Evolutionary conservation across 805 yeast species (phyloP).

Genomic region (Metschnikowia gelsemii): DNA sequence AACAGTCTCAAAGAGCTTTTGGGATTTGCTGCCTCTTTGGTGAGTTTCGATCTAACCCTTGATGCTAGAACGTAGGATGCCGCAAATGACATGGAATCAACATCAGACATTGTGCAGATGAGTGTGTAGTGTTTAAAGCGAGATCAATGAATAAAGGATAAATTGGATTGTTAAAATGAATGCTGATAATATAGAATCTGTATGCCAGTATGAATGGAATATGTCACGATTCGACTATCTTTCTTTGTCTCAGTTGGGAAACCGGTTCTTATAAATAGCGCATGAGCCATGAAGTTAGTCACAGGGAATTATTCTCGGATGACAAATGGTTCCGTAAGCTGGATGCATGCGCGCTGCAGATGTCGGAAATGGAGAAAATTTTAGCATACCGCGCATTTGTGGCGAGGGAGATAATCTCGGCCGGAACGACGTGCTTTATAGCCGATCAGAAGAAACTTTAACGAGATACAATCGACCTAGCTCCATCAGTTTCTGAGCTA

Average conservation of each 20-base stretch:
- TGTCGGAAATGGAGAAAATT: conserved; percentile 6
- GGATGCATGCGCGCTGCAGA: conserved; percentile 5
- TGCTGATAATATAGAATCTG: neutral
- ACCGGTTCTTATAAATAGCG: conserved; percentile 1
- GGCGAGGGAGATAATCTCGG: neutral
- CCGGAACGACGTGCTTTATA: conserved; percentile 2
- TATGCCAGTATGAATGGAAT: neutral
- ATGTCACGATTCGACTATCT: too few relatives aligned
- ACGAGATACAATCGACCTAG: too few relatives aligned
- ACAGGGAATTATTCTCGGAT: conserved; percentile 13
- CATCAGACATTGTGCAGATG: conserved; percentile 3
- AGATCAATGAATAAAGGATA: too few relatives aligned
- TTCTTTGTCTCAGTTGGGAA: too few relatives aligned
- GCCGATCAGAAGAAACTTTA: neutral
- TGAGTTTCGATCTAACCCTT: conserved; percentile 60
- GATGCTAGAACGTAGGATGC: conserved; percentile 63
- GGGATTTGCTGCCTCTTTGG: conserved; percentile 57
- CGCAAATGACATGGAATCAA: conserved; percentile 30
- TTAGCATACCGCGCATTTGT: neutral
- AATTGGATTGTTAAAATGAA: too few relatives aligned
- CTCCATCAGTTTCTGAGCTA: too few relatives aligned
- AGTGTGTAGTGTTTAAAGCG: neutral
- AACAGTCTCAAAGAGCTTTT: conserved; percentile 57
- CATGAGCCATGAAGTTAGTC: conserved; percentile 7
- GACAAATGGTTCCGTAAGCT: conserved; percentile 14